Evolutionary conservation across 2,329 filamentous ascomycete species (phyloP), one percentile per base, ranked within the genome.

Genomic region (Myriosclerotinia duriaeana): DNA sequence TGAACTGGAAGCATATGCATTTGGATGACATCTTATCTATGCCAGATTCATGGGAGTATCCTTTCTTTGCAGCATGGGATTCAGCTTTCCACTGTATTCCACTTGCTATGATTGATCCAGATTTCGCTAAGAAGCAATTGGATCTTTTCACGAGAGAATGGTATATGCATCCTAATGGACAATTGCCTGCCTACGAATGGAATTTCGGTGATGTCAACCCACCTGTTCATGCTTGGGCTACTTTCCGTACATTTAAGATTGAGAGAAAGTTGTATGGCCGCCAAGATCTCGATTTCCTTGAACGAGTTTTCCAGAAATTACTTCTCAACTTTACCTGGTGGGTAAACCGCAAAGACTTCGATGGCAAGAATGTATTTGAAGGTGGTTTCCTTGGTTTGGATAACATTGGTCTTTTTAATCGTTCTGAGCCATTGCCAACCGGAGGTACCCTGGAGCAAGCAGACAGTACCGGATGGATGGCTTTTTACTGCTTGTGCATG

Each of bases 401-500:
- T 85, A 98, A 98, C 77, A 98, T 98, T 77, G 95, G 95, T 64
- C 81, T 98, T 46, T 98, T 98, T 85, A 98, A 98, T 79, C 90
- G 94, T 55, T 98, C 94, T 0, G 94, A 98, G 77, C 93, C 95
- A 36, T 81, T 98, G 50, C 94, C 94, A 0, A 98, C 95, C 0
- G 94, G 94, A 42, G 94, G 95, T 79, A 89, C 93, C 2, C 85
- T 98, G 11, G 94, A 98, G 78, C 94, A 98, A 80, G 95, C 95
- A 22, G 94, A 98, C 82, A 97, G 93, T 77, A 98, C 94, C 12
- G 94, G 94, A 42, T 98, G 94, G 94, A 98, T 98, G 94, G 94
- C 92, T 12, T 98, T 98, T 78, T 98, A 96, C 81, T 97, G 90
- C 75, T 80, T 98, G 69, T 93, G 88, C 80, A 98, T 98, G 94